phyloP scores from a whole-genome alignment of 2,329 filamentous ascomycete genomes.

The Elsinoe fawcettii region DNA sequence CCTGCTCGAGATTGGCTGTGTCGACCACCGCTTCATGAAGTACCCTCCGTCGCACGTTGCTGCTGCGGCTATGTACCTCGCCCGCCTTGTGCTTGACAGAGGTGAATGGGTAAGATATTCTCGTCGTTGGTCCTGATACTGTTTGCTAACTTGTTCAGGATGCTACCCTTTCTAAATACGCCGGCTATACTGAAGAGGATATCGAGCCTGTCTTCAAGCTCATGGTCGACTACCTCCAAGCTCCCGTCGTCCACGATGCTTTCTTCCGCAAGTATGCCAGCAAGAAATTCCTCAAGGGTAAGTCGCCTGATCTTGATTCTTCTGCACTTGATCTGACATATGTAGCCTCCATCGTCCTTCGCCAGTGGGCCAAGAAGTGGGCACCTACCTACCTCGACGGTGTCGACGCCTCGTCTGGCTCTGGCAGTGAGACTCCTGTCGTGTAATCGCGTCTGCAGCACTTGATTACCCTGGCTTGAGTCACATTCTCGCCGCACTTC shows the following conservation, averaged over 20 bases:
- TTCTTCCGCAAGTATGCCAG: slow-evolving; percentile 99
- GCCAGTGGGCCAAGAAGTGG: slow-evolving; percentile 73
- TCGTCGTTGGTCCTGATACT: slow-evolving; percentile 5
- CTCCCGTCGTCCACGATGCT: slow-evolving; percentile 85
- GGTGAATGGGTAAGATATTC: slow-evolving; percentile 73
- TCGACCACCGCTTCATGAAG: slow-evolving; percentile 88
- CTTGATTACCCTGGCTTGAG: background rate
- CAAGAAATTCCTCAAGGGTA: slow-evolving; percentile 99
- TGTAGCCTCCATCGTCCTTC: slow-evolving; percentile 79
- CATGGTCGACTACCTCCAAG: slow-evolving; percentile 93
- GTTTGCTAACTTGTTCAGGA: slow-evolving; percentile 49
- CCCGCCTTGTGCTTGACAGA: slow-evolving; percentile 80
- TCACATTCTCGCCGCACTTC: background rate
- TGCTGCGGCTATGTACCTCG: slow-evolving; percentile 89
- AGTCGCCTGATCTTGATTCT: slow-evolving; percentile 32
- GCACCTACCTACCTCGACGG: slow-evolving; percentile 30
- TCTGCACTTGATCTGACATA: slow-evolving; percentile 23
- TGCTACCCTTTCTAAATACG: slow-evolving; percentile 77
- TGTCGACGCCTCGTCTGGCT: slow-evolving; percentile 17
- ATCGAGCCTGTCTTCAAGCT: slow-evolving; percentile 85
- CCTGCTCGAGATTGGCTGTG: slow-evolving; percentile 88
- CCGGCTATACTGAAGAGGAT: slow-evolving; percentile 87
- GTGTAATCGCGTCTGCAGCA: background rate
- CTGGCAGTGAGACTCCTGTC: slow-evolving; percentile 13
- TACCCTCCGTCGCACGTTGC: slow-evolving; percentile 85